These are phyloP conservation scores for Zizania latifolia DNA, from an alignment of 176 grass and related monocot genomes.

Conservation along the genomic window DNA sequence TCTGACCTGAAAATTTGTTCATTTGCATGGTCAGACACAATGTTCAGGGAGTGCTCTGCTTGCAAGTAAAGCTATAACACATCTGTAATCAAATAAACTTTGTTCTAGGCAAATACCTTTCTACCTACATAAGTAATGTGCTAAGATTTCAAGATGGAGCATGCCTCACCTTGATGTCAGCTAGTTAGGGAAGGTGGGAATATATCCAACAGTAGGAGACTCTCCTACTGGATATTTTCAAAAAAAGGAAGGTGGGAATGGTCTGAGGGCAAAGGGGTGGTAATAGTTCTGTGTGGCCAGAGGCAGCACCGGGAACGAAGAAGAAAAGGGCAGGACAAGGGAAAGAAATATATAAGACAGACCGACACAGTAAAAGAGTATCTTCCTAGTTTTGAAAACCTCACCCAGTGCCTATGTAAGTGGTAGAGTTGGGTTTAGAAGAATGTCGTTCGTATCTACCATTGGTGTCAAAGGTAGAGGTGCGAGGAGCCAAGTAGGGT, in stretches of 20 bases:
- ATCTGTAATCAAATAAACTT: background rate
- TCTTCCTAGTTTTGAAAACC: no score
- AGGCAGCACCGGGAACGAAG: background rate
- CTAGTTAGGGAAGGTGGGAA: background rate
- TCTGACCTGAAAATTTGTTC: background rate
- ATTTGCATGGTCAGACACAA: background rate
- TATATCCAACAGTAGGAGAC: no score
- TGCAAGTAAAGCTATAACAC: background rate
- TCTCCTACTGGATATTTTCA: no score
- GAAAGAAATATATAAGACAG: background rate
- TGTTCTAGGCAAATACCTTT: background rate
- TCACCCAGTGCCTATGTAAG: no score
- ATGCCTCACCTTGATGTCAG: background rate
- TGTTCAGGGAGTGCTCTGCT: background rate
- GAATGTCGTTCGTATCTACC: no score
- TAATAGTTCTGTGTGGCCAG: background rate
- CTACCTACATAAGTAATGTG: background rate
- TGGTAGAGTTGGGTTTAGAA: no score
- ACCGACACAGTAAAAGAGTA: no score
- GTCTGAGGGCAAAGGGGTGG: background rate
- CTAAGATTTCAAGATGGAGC: background rate
- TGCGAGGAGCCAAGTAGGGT: no score
- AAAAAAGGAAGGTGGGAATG: no score
- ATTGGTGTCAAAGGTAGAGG: no score
- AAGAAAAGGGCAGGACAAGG: background rate